Percentiles rank a stretch among this genome's conserved stretches.
These are phyloP conservation scores for Emericellopsis cladophorae DNA, from an alignment of 2,329 filamentous ascomycete species.

Conservation along the genomic window DNA sequence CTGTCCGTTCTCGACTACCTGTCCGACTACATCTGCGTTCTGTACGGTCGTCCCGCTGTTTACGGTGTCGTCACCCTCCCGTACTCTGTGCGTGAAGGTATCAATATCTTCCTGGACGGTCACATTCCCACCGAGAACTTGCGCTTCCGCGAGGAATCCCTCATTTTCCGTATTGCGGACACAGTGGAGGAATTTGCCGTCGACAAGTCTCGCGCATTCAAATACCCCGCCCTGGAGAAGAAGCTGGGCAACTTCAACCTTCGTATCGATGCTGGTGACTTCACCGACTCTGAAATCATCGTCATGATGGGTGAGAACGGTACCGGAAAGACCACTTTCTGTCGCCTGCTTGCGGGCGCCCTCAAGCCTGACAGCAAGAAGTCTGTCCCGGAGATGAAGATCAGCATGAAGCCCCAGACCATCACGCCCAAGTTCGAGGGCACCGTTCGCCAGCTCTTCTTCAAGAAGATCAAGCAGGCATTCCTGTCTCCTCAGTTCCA, in stretches of 20 bases:
- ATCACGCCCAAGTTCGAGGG: slow-evolving; percentile 98
- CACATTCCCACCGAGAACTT: slow-evolving; percentile 97
- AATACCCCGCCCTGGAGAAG: slow-evolving; percentile 86
- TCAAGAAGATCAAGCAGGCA: slow-evolving; percentile 97
- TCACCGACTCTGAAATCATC: slow-evolving; percentile 96
- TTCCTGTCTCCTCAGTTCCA: slow-evolving; percentile 98
- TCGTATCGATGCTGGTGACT: slow-evolving; percentile 66
- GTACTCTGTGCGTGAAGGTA: slow-evolving; percentile 92
- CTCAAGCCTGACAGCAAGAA: slow-evolving; percentile 76
- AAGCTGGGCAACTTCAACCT: slow-evolving; percentile 82
- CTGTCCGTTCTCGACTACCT: slow-evolving; percentile 96
- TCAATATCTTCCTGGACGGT: slow-evolving; percentile 98
- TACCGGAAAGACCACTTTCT: slow-evolving; percentile 98
- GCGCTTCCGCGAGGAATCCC: slow-evolving; percentile 92
- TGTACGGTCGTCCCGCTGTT: slow-evolving; percentile 89
- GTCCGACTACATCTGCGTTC: slow-evolving; percentile 94
- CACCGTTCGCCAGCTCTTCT: slow-evolving; percentile 94
- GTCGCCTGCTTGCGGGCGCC: slow-evolving; percentile 84
- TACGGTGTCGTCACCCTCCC: slow-evolving; percentile 97
- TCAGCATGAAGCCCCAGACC: slow-evolving; percentile 99
- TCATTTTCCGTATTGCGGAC: slow-evolving; percentile 90
- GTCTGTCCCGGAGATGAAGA: slow-evolving; percentile 84
- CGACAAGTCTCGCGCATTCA: slow-evolving; percentile 76
- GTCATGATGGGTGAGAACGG: slow-evolving; percentile 99
- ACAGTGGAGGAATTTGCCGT: slow-evolving; percentile 76